Percentiles rank a stretch among this genome's conserved stretches.
These are phyloP conservation scores for Arbutus unedo DNA, from an alignment of 148 eudicot genomes.

Conservation along the genomic window DNA sequence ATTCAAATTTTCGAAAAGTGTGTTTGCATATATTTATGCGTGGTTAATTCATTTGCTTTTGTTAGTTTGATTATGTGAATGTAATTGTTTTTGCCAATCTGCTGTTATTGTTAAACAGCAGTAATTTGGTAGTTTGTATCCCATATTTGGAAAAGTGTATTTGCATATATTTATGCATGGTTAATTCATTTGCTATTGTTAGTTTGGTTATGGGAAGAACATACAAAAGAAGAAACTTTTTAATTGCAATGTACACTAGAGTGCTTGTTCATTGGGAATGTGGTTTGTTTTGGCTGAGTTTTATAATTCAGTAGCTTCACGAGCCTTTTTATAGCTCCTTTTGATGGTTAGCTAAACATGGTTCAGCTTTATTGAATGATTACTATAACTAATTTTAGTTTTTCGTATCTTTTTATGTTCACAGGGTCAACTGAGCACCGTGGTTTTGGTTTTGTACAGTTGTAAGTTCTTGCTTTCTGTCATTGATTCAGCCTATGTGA, in stretches of 20 bases:
- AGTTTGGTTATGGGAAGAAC: not conserved
- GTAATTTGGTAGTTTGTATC: too few species aligned
- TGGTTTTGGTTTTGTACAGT: conserved; percentile 84
- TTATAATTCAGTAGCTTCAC: not conserved
- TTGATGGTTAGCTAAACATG: not conserved
- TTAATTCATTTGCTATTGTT: not conserved
- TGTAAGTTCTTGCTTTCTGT: conserved; percentile 51
- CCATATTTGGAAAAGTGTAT: too few species aligned
- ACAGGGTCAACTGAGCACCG: conserved; percentile 80
- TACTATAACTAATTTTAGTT: not conserved
- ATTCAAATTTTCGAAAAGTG: not conserved
- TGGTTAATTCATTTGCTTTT: conserved; percentile 4
- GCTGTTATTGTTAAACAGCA: too few species aligned
- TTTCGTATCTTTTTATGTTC: conserved; percentile 4
- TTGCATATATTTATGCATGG: not conserved
- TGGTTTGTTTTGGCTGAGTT: not conserved
- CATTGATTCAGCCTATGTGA: not conserved
- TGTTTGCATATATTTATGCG: not conserved
- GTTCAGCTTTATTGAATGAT: not conserved
- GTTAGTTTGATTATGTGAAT: too few species aligned
- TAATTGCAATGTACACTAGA: not conserved
- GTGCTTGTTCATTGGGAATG: not conserved
- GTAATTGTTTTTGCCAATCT: too few species aligned
- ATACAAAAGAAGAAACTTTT: not conserved
- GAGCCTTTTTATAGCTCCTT: not conserved